A percentile compares a stretch with the other conserved stretches of the same genome.
Conservation (phyloP, 2,329 filamentous ascomycete genomes). For the Pleoardoris graminearum region DNA sequence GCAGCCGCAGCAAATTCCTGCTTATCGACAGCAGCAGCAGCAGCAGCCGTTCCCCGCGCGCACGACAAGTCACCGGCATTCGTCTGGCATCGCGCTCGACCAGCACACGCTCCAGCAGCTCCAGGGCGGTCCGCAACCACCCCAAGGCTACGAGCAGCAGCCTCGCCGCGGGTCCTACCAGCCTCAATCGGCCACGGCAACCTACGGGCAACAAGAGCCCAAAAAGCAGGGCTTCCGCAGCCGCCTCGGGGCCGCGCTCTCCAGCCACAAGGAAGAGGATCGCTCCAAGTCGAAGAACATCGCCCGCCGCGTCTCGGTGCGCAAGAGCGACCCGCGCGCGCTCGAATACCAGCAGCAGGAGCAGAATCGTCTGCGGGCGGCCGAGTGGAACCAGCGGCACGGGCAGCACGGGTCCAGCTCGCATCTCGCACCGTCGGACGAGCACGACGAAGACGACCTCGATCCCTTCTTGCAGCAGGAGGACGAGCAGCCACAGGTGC, state of each 20-base stretch:
- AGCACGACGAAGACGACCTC: slow-evolving; percentile 45
- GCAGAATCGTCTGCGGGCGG: slow-evolving; percentile 27
- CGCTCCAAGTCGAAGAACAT: slow-evolving; percentile 35
- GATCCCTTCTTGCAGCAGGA: slow-evolving; percentile 46
- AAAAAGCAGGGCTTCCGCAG: slow-evolving; percentile 41
- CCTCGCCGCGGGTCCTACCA: slow-evolving; percentile 31
- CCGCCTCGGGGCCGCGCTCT: slow-evolving; percentile 30
- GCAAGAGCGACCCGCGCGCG: slow-evolving; percentile 38
- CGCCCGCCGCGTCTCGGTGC: slow-evolving; percentile 40
- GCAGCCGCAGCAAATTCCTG: slow-evolving; percentile 22
- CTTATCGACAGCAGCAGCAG: slow-evolving; percentile 12
- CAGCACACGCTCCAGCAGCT: slow-evolving; percentile 36
- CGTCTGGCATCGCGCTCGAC: slow-evolving; percentile 36
- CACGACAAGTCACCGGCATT: slow-evolving; percentile 37
- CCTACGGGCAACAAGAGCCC: slow-evolving; percentile 25
- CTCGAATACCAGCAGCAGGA: slow-evolving; percentile 34
- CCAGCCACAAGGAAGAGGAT: slow-evolving; percentile 40
- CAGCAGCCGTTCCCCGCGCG: slow-evolving; percentile 30
- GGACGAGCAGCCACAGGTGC: slow-evolving; percentile 36
- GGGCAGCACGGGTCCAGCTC: slow-evolving; percentile 36
- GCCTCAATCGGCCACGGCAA: slow-evolving; percentile 17
- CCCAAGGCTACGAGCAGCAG: slow-evolving; percentile 30
- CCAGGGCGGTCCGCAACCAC: slow-evolving; percentile 21
- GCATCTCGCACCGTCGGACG: slow-evolving; percentile 40
- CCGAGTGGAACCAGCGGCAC: slow-evolving; percentile 26